phyloP scores from a whole-genome alignment of 768 basidiomycete genomes.

The Tephrocybe sp. region DNA sequence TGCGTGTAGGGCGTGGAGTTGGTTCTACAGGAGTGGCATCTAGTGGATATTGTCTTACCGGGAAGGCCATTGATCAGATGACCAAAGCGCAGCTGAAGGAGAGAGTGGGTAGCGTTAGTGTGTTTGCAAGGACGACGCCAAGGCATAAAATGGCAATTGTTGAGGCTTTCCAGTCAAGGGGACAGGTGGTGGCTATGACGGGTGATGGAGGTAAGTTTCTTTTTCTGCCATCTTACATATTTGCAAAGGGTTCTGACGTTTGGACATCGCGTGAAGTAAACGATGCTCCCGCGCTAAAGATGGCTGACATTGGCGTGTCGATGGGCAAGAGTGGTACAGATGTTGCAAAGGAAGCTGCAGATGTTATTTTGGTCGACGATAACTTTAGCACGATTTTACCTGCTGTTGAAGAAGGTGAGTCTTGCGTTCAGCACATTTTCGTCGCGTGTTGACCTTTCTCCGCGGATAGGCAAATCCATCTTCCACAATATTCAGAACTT shows the following conservation, averaged over 20 bases:
- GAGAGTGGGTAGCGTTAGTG: constrained; percentile 75
- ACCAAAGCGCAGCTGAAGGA: constrained; percentile 79
- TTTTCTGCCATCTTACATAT: not conserved
- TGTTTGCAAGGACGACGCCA: constrained; percentile 95
- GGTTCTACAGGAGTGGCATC: constrained; percentile 44
- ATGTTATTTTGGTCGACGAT: constrained; percentile 96
- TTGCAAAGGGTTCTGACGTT: constrained; percentile 3
- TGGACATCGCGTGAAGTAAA: constrained; percentile 55
- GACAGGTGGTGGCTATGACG: constrained; percentile 95
- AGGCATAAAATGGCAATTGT: constrained; percentile 98
- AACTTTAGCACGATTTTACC: constrained; percentile 95
- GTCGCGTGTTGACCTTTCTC: constrained; percentile 11
- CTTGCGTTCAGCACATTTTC: not conserved
- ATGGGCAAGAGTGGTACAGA: constrained; percentile 99
- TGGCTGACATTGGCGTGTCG: constrained; percentile 96
- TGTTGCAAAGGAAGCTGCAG: constrained; percentile 97
- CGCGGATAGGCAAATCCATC: constrained; percentile 80
- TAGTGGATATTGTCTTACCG: constrained; percentile 63
- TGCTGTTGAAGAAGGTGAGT: constrained; percentile 87
- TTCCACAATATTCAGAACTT: constrained; percentile 99
- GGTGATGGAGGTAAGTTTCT: constrained; percentile 84
- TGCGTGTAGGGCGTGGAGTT: constrained; percentile 67
- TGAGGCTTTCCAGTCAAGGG: constrained; percentile 87
- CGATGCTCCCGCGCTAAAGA: constrained; percentile 94
- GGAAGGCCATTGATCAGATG: constrained; percentile 84